Evolutionary conservation across 176 grass and related monocot genomes (phyloP).

Genomic region (Cymbopogon citratus): DNA sequence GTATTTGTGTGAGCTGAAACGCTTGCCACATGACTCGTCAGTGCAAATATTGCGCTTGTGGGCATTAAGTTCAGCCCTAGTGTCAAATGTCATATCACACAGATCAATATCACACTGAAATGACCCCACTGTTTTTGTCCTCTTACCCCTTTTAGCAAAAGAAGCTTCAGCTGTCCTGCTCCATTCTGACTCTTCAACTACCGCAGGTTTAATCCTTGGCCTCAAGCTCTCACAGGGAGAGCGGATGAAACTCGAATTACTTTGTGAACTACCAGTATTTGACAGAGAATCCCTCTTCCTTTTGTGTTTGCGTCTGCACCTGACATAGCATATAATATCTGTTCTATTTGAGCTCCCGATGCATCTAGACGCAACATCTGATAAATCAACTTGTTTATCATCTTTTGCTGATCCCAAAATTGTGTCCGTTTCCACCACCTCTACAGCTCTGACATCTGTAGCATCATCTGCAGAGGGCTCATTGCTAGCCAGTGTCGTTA

Average conservation of each 20-base stretch:
- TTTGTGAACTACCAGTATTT: conserved; percentile 7
- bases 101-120: conserved; percentile 44
- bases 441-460: conserved; percentile 20
- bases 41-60: conserved; percentile 64
- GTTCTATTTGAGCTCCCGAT: conserved; percentile 42
- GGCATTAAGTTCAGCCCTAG: conserved; percentile 42
- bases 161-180: neutral
- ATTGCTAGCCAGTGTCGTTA: conserved; percentile 32
- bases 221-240: conserved; percentile 84
- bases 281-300: conserved; percentile 27
- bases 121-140: neutral
- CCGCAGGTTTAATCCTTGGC: conserved; percentile 39
- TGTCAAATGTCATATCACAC: conserved; percentile 45
- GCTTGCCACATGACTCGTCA: conserved; percentile 59
- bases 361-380: conserved; percentile 32
- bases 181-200: conserved; percentile 13
- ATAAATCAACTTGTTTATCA: neutral
- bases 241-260: conserved; percentile 44
- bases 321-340: conserved; percentile 56
- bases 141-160: conserved; percentile 10
- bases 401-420: neutral
- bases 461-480: conserved; percentile 4
- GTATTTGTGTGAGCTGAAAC: conserved; percentile 65
- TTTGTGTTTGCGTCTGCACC: conserved; percentile 50
- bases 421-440: neutral